Base-by-base conservation (phyloP, 345 rosid genomes). In the Hirschfeldia incana region DNA sequence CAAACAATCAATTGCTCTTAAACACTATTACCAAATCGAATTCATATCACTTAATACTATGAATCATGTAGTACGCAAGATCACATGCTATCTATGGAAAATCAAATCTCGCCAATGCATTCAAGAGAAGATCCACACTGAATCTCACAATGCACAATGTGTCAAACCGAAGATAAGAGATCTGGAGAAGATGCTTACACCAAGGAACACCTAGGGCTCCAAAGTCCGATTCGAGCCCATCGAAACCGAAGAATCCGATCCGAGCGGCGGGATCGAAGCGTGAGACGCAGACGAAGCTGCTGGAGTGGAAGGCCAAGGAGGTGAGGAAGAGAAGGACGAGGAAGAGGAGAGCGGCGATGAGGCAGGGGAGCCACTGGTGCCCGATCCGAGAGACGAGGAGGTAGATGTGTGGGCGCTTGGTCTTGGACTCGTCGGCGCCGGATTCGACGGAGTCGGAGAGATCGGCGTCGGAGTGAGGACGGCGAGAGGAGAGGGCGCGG, bases 201-300 rank as follows among this genome's bases (percentile, higher is more conserved):
- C 98, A 96, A 83, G 99, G 99, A 76, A 92, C 99, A 72, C 99
- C 99, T 28, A 96, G 92, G 76, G 83, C 84, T n/a, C 97, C 99
- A 75, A 96, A 96, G 78, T 93, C 97, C 27, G 97, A 92, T 63
- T 88, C 98, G 53, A 91, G 85, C 2, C 95, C 97, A 37, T 92
- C 97, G 36, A 90, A 70, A 1, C 91, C 93, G 78, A 87, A 90
- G 65, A 90, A 87, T 17, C 88, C 92, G 82, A 85, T 85, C 76
- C 97, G 92, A 51, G 97, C 87, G 32, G 67, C 82, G 1, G 89
- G 90, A 82, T 88, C 93, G 78, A 84, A 88, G 15, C 91, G 84
- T 15, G 98, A 87, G 80, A 87, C 73, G 83, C 97, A 96, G 69
- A 92, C 97, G 72, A 96, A 81, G 82, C 77, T 78, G 53, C 87